Evolutionary conservation across 345 rosid genomes (phyloP).

Genomic region (Populus tremula): DNA sequence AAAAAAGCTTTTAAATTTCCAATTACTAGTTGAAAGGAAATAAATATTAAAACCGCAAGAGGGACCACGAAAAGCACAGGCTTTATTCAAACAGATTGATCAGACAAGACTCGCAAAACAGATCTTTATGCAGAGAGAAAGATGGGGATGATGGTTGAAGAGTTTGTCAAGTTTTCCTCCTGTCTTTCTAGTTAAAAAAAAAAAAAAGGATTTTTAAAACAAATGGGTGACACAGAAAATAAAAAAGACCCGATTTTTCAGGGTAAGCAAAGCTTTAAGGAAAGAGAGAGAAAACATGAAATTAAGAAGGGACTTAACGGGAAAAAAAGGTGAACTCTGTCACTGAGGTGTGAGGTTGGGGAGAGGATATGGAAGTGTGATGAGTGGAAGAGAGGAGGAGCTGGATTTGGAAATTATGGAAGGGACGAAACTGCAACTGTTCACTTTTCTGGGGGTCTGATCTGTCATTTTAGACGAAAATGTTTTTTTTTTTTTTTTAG

Average conservation of each 20-base stretch:
- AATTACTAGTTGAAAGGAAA: not conserved
- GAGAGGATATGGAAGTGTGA: not conserved
- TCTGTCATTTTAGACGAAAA: not conserved
- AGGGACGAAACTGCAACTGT: constrained; percentile 5
- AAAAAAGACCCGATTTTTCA: constrained; percentile 3
- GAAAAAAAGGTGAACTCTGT: not conserved
- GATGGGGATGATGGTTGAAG: not conserved
- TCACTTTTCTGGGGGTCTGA: not conserved
- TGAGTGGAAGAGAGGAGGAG: not conserved
- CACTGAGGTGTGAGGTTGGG: not conserved
- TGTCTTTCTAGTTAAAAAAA: not conserved
- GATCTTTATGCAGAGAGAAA: constrained; percentile 6
- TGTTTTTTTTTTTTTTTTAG: not conserved
- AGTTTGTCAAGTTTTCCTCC: not conserved
- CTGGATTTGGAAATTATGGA: not conserved
- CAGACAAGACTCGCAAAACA: constrained; percentile 17
- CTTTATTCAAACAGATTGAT: not conserved
- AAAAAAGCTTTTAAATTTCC: not conserved
- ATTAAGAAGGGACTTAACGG: constrained; percentile 13
- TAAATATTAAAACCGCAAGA: not conserved
- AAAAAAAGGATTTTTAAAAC: not conserved
- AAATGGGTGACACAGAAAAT: constrained; percentile 3
- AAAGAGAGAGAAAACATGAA: not conserved
- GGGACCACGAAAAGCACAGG: constrained; percentile 3
- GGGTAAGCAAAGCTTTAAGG: constrained; percentile 2